Evolutionary conservation across 2,329 filamentous ascomycete species (phyloP), one percentile per base, ranked within the genome.

Genomic region (Aureobasidium namibiae): DNA sequence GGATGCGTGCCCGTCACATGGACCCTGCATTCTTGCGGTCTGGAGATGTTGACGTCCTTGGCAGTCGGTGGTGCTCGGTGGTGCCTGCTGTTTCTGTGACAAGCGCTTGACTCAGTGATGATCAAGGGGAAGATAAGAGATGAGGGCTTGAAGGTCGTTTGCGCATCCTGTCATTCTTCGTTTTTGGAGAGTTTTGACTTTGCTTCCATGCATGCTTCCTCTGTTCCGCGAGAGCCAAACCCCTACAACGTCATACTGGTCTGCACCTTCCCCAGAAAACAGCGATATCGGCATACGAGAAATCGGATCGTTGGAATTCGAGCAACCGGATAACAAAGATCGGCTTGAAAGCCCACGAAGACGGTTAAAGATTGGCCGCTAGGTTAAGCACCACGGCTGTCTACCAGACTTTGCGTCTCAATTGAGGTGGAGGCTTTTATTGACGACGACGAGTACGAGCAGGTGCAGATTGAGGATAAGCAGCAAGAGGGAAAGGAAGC

Each of bases 341-440:
- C 52, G 50, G 34, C 38, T 34, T 38, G 2, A 26, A 34, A 56
- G 34, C 18, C 50, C 39, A 56, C 52, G 24, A 56, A 56, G 52
- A 36, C 52, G 52, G 52, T 56, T 44, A 54, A 54, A 54, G 36
- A 42, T 23, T 23, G 13, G 14, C 23, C 23, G 50, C 36, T 41
- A 45, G 38, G 16, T 39, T 24, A 9, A 33, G 2, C 26, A 23
- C 21, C 24, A n/a, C n/a, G n/a, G n/a, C 24, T 18, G 23, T 21
- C 18, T 52, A 21, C 13, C 16, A 38, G 9, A 45, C 13, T 45
- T 45, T 14, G 23, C 3, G 36, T 39, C n/a, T n/a, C n/a, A n/a
- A n/a, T n/a, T n/a, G n/a, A n/a, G n/a, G n/a, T 38, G 5, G 18
- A 29, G 10, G 23, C 9, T 29, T 21, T 33, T 9, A 18, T 39